These are phyloP conservation scores for Zymoseptoria tritici DNA, from an alignment of 2,329 filamentous ascomycete species.

Conservation along the genomic window DNA sequence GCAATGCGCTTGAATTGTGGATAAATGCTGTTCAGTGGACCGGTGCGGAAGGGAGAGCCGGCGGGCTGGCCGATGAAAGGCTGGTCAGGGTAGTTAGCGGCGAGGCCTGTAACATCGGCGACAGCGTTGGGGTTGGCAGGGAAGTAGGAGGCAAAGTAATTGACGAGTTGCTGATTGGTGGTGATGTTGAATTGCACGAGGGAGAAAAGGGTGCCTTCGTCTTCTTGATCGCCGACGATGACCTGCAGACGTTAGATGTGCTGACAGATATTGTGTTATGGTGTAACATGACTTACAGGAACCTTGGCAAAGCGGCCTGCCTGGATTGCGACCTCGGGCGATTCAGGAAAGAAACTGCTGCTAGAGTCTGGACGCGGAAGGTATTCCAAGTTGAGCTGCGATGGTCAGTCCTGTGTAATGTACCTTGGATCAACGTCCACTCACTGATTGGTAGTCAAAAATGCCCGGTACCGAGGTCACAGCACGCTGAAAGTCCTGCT, in stretches of 20 bases:
- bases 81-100: conserved; percentile 55
- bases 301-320: conserved; percentile 51
- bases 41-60: conserved; percentile 69
- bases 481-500: conserved; percentile 50
- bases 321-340: conserved; percentile 51
- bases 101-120: conserved; percentile 44
- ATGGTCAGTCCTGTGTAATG: background rate
- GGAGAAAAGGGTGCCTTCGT: conserved; percentile 59
- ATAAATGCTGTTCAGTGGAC: conserved; percentile 59
- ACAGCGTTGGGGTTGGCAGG: conserved; percentile 40
- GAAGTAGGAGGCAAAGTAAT: conserved; percentile 55
- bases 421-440: background rate
- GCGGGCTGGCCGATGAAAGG: conserved; percentile 38
- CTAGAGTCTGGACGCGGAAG: conserved; percentile 59
- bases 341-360: conserved; percentile 48
- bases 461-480: conserved; percentile 63
- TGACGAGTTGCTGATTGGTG: conserved; percentile 49
- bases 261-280: background rate
- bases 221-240: conserved; percentile 68
- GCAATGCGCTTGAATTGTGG: conserved; percentile 70
- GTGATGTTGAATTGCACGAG: conserved; percentile 64
- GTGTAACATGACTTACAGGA: conserved; percentile 31
- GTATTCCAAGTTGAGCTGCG: conserved; percentile 61
- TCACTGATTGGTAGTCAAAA: conserved; percentile 48
- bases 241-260: conserved; percentile 23